These are phyloP conservation scores for Fragaria ananassa DNA, from an alignment of 306 rosid species.

Conservation along the genomic window DNA sequence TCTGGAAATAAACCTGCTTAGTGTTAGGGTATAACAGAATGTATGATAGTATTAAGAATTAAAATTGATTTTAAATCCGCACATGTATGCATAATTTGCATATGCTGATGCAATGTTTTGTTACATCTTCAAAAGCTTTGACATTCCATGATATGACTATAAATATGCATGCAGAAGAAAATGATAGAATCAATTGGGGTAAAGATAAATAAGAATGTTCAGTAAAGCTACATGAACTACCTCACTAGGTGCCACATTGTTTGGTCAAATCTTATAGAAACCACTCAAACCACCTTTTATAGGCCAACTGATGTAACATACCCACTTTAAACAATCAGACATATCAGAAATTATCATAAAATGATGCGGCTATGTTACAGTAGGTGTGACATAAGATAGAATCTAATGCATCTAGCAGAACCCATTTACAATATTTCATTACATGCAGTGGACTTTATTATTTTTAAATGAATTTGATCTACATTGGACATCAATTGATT, in stretches of 20 bases:
- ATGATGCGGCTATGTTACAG: not conserved
- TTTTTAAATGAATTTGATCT: too few relatives aligned
- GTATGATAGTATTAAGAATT: not conserved
- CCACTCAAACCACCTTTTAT: not conserved
- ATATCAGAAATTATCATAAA: not conserved
- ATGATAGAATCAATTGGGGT: not conserved
- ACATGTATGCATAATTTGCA: not conserved
- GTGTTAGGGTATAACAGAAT: not conserved
- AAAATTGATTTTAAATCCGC: not conserved
- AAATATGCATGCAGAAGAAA: not conserved
- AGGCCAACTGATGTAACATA: not conserved
- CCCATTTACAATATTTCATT: not conserved
- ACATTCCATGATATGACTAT: not conserved
- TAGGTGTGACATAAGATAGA: not conserved
- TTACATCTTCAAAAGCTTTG: not conserved
- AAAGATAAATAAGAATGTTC: not conserved
- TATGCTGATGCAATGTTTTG: not conserved
- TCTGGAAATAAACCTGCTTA: not conserved
- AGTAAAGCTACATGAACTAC: not conserved
- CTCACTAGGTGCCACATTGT: not conserved
- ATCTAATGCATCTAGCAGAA: not conserved
- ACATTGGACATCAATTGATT: too few relatives aligned
- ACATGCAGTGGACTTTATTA: too few relatives aligned
- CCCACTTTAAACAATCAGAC: not conserved
- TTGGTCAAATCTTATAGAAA: not conserved